A percentile compares a stretch with the other conserved stretches of the same genome.
Conservation (phyloP, 306 rosid species). For the Nissolia schottii region DNA sequence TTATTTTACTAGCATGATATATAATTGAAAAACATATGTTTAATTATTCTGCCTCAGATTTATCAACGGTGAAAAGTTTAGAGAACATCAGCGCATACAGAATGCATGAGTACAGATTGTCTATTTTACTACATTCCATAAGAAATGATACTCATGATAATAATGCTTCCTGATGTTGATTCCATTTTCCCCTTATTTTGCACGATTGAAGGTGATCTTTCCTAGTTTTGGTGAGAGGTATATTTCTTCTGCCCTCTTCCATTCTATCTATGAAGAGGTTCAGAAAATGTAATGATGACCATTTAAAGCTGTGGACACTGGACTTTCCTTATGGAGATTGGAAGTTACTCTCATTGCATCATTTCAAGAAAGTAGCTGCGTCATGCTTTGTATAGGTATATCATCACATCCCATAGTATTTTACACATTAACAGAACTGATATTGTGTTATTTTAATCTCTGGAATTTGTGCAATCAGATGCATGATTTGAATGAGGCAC, state of each 20-base stretch:
- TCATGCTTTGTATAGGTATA: slow-evolving; percentile 33
- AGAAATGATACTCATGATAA: background rate
- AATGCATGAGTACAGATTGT: slow-evolving; percentile 4
- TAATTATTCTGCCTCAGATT: background rate
- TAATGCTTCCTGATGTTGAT: slow-evolving; percentile 15
- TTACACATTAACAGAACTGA: background rate
- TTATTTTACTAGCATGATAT: too few species aligned
- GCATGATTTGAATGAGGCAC: slow-evolving; percentile 18
- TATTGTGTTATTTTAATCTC: background rate
- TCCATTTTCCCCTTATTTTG: background rate
- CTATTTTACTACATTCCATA: background rate
- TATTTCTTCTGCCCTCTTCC: slow-evolving; percentile 70
- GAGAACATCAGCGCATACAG: background rate
- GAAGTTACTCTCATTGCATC: slow-evolving; percentile 15
- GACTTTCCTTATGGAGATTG: slow-evolving; percentile 19
- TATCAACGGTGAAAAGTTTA: background rate
- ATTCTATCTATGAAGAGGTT: slow-evolving; percentile 69
- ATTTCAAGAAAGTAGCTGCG: slow-evolving; percentile 26
- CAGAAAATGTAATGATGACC: slow-evolving; percentile 42
- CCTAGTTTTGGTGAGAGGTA: slow-evolving; percentile 97
- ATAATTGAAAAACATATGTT: too few species aligned
- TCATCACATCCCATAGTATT: background rate
- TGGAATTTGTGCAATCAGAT: slow-evolving; percentile 22
- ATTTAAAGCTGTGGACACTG: background rate
- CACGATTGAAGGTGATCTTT: slow-evolving; percentile 60